These are phyloP conservation scores for Boechera stricta DNA, from an alignment of 345 rosid species.

Conservation along the genomic window DNA sequence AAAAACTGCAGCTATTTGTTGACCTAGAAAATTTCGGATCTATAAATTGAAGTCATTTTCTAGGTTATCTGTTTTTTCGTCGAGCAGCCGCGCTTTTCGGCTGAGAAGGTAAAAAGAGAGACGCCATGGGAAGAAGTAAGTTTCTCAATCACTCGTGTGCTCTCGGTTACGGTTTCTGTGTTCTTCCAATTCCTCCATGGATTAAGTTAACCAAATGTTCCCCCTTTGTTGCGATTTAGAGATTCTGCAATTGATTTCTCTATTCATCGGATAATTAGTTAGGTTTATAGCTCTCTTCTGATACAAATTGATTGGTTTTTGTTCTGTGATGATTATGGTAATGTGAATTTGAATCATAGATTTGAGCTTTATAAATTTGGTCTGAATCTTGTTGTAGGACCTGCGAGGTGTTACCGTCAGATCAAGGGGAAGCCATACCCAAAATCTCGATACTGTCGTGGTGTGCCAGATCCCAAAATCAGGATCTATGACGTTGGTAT, in stretches of 20 bases:
- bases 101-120: neutral
- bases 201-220: neutral
- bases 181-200: neutral
- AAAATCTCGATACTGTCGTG: conserved; percentile 68
- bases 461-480: conserved; percentile 81
- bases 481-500: conserved; percentile 83
- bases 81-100: conserved; percentile 32
- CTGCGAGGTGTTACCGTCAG: conserved; percentile 71
- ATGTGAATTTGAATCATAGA: neutral
- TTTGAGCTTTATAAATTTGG: neutral
- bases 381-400: conserved; percentile 50
- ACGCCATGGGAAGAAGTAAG: conserved; percentile 69
- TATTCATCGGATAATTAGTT: neutral
- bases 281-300: neutral
- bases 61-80: neutral
- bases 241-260: neutral
- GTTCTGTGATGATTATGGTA: neutral
- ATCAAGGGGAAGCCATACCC: conserved; percentile 83
- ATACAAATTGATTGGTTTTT: neutral
- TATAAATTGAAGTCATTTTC: conserved; percentile 9
- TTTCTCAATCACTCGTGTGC: neutral
- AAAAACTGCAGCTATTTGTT: neutral
- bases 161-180: neutral
- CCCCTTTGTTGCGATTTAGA: neutral
- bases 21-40: conserved; percentile 26